phyloP scores from a whole-genome alignment of 768 basidiomycete species.

The Nidularia sp. region DNA sequence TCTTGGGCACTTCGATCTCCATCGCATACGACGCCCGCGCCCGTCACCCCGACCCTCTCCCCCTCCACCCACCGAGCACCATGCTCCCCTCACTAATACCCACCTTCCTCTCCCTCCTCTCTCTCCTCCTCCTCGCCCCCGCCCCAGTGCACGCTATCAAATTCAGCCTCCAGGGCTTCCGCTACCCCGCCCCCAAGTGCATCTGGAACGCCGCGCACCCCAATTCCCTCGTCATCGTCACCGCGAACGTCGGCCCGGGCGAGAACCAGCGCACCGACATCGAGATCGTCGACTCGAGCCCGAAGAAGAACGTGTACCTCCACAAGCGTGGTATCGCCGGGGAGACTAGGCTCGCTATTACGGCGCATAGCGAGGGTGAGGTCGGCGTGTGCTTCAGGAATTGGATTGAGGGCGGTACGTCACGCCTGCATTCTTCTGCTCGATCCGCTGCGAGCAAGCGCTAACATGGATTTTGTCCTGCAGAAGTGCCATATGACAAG shows the following conservation, averaged over 20 bases:
- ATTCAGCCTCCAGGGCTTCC: conserved; percentile 70
- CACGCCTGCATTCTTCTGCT: neutral
- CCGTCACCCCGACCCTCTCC: neutral
- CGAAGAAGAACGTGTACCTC: conserved; percentile 84
- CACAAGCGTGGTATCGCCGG: conserved; percentile 84
- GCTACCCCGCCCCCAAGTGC: conserved; percentile 78
- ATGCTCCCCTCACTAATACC: neutral
- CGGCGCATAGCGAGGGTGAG: conserved; percentile 89
- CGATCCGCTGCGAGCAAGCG: neutral
- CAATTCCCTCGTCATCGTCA: conserved; percentile 90
- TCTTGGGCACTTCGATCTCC: neutral
- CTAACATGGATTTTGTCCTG: neutral
- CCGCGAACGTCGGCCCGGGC: conserved; percentile 84
- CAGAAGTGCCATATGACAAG: conserved; percentile 45
- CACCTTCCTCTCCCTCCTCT: conserved; percentile 18
- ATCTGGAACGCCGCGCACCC: conserved; percentile 92
- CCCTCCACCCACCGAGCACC: neutral
- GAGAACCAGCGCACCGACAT: conserved; percentile 83
- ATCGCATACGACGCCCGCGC: neutral
- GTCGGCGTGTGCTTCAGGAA: conserved; percentile 96
- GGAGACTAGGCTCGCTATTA: conserved; percentile 91
- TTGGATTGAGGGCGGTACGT: conserved; percentile 67
- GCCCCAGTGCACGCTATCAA: conserved; percentile 63
- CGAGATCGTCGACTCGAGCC: conserved; percentile 87
- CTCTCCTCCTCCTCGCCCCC: conserved; percentile 22